phyloP scores from a whole-genome alignment of 495 filamentous ascomycete species.

The Cercophora sp. region DNA sequence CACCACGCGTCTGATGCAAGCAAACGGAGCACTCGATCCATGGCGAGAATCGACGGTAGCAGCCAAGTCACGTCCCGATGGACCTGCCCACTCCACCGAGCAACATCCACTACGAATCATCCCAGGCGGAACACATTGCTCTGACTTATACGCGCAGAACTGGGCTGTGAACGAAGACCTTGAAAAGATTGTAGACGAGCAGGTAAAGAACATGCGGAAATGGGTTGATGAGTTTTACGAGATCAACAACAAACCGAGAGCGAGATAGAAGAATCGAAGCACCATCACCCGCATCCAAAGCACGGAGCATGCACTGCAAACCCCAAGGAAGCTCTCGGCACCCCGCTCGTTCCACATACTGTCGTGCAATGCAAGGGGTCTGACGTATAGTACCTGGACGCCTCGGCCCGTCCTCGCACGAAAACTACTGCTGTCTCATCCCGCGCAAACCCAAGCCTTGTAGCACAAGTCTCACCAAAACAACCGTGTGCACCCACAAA shows the following conservation, averaged over 20 bases:
- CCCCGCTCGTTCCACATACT: too few relatives aligned
- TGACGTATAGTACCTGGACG: too few relatives aligned
- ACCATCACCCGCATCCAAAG: not conserved
- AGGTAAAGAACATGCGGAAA: conserved; percentile 31
- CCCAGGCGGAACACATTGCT: conserved; percentile 39
- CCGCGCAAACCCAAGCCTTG: too few relatives aligned
- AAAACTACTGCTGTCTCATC: too few relatives aligned
- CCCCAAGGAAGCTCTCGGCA: too few relatives aligned
- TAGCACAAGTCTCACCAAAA: too few relatives aligned
- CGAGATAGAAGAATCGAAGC: not conserved
- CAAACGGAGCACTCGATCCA: conserved; percentile 51
- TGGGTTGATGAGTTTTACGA: conserved; percentile 43
- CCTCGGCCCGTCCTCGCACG: too few relatives aligned
- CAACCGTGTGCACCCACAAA: too few relatives aligned
- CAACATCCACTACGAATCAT: conserved; percentile 32
- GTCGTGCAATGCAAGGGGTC: too few relatives aligned
- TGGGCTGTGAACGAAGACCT: conserved; percentile 39
- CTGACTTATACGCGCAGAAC: conserved; percentile 46
- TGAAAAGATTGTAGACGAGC: conserved; percentile 28
- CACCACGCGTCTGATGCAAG: conserved; percentile 55
- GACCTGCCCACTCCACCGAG: conserved; percentile 29
- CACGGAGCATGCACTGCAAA: too few relatives aligned
- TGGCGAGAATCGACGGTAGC: conserved; percentile 41
- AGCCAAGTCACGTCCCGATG: conserved; percentile 37
- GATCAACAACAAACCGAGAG: conserved; percentile 14